Base-by-base conservation (phyloP, 306 rosid genomes). In the Prunus salicina region DNA sequence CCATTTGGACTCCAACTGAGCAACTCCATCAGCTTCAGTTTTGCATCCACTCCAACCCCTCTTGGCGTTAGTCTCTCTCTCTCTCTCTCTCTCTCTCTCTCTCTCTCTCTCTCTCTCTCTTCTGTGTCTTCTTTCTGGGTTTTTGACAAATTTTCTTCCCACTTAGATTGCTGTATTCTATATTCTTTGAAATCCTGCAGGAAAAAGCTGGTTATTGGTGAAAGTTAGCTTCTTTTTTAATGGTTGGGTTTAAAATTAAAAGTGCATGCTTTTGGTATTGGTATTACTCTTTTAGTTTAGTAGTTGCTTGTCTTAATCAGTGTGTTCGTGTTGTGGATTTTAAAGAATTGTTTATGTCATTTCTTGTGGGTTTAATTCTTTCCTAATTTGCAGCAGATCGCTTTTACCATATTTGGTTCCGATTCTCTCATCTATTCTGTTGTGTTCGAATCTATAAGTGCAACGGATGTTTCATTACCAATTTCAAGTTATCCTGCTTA, bases 21-120 rank as follows among this genome's bases (percentile, higher is more conserved):
- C 99, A 95, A 49, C 91, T 95, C 68, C 89, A 67, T 7, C 97
- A 95, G 51, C 90, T 95, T 64, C 82, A 92, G 67, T 95, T 85
- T 74, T 95, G 99, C 96, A 95, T 95, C 93, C 93, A 89, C 56
- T 95, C 99, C 49, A 95, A 95, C 79, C 99, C 99, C 79, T 79
- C 96, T 27, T 95, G 97, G 99, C 97, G 99, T 95, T 66, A 92
- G 97, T 92, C 45, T 81, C 82, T 34, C 79, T 66, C 58, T 55
- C 15, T 74, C 62, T 71, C 64, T 67, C 19, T 71, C 12, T 30
- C 34, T 30, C 34, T 32, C 38, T 32, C 38, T 32, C 7, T 92
- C 45, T 83, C 82, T 45, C 79, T 66, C 58, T 55, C 14, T 74
- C 62, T 71, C 56, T 45, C 5, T 71, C 56, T 58, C 0, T 18